phyloP scores from a whole-genome alignment of 1,284 basidiomycete species.

The Wolfiporia cocos region DNA sequence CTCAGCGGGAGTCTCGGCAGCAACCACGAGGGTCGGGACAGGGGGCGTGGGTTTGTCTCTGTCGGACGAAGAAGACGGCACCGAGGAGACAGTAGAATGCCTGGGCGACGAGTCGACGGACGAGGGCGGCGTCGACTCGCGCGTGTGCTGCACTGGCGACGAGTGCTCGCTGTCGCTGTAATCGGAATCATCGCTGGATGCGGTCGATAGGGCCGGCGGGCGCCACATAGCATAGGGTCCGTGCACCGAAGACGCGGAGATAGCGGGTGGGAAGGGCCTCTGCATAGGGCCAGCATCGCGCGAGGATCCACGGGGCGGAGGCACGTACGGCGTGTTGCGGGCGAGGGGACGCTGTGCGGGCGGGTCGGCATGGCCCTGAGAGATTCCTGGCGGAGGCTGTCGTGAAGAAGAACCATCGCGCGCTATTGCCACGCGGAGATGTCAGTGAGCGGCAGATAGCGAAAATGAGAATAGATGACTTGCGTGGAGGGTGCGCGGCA shows the following conservation, averaged over 20 bases:
- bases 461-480: background rate
- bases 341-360: slow-evolving; percentile 10
- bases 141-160: slow-evolving; percentile 15
- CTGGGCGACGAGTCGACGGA: slow-evolving; percentile 6
- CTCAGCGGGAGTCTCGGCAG: background rate
- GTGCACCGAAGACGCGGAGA: slow-evolving; percentile 7
- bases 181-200: slow-evolving; percentile 10
- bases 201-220: slow-evolving; percentile 11
- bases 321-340: slow-evolving; percentile 11
- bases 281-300: slow-evolving; percentile 3
- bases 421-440: slow-evolving; percentile 8
- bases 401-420: too few relatives aligned
- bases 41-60: background rate
- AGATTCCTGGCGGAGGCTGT: too few relatives aligned
- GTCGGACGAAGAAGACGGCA: too few relatives aligned
- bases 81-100: too few relatives aligned
- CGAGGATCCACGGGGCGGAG: slow-evolving; percentile 3
- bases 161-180: slow-evolving; percentile 15
- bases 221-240: slow-evolving; percentile 5
- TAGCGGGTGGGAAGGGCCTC: background rate
- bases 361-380: background rate
- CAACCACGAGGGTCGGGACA: background rate
- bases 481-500: slow-evolving; percentile 14
- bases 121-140: slow-evolving; percentile 10
- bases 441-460: background rate